Base-by-base conservation (phyloP, 495 filamentous ascomycete genomes). In the Podospora fimiseda region DNA sequence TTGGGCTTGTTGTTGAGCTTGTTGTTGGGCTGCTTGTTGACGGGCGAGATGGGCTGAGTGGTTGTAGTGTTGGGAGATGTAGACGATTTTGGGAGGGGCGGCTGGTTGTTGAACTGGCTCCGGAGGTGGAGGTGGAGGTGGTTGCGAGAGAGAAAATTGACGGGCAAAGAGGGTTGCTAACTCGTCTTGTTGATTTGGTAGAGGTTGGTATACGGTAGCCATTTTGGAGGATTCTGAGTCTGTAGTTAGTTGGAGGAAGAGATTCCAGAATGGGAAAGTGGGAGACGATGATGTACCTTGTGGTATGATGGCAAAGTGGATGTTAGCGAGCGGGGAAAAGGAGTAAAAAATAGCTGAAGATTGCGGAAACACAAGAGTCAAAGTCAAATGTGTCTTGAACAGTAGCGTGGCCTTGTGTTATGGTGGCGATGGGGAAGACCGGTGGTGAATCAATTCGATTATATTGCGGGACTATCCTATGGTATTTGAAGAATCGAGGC, bases 1-100 rank as follows among this genome's bases (percentile, higher is more conserved):
- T 21, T 59, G 51, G 1, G 60, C 52, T n/a, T 68, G 59, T 6
- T 69, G 16, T 56, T 44, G 20, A 37, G 43, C 39, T 30, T 43
- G 49, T 13, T 21, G 54, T 38, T 50, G 58, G 19, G 58, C 50
- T 1, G 60, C 52, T n/a, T 68, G 59, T 6, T 69, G 58, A 19
- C 59, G 62, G 16, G 56, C 70, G 9, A 77, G 22, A 57, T 88
- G 85, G 22, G 81, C 66, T 2, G 85, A 87, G 62, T 90, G 87
- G 58, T 85, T 81, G 64, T 89, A 89, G 65, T 90, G 87, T 56
- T 86, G 84, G 11, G 84, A 77, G 56, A 88, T 79, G 69, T 88
- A 89, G 48, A 74, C 72, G 51, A 80, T 78, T 47, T 70, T 67
- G 20, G 60, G 54, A 8, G 63, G n/a, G n/a, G n/a, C n/a, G n/a